Evolutionary conservation across 1,284 basidiomycete species (phyloP).

Genomic region (Ustilago nuda): DNA sequence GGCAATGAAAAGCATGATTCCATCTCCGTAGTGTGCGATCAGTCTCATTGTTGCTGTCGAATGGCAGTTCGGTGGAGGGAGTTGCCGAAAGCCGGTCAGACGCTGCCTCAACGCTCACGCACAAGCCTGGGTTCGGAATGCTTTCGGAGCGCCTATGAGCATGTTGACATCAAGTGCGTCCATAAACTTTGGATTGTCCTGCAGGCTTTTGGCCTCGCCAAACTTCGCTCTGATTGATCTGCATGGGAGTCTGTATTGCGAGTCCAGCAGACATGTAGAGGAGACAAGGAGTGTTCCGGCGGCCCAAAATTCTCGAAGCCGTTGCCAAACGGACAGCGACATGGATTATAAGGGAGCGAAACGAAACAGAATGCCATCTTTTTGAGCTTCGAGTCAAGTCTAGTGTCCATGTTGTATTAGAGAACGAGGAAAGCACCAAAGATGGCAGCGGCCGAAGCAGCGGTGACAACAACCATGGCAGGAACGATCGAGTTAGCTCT

Average conservation of each 20-base stretch:
- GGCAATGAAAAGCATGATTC: too few relatives aligned
- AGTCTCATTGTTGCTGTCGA: too few relatives aligned
- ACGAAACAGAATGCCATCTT: neutral
- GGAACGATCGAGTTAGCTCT: conserved; percentile 16
- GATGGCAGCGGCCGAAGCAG: conserved; percentile 10
- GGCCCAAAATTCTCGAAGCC: neutral
- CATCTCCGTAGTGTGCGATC: too few relatives aligned
- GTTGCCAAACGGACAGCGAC: neutral
- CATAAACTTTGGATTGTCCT: too few relatives aligned
- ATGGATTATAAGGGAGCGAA: neutral
- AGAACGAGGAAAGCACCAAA: conserved; percentile 28
- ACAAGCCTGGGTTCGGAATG: too few relatives aligned
- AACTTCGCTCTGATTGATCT: too few relatives aligned
- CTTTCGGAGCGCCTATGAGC: too few relatives aligned
- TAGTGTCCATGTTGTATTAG: neutral
- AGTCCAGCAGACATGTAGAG: neutral
- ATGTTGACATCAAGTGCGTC: too few relatives aligned
- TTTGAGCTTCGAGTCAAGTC: neutral
- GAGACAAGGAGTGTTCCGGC: neutral
- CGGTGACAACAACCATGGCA: conserved; percentile 5
- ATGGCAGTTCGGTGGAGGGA: too few relatives aligned
- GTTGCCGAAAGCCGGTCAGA: too few relatives aligned
- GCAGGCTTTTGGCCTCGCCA: too few relatives aligned
- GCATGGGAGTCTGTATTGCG: neutral
- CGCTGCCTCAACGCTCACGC: too few relatives aligned